Evolutionary conservation across 1,284 basidiomycete genomes (phyloP), one percentile per base, ranked within the genome.

Genomic region (Leccinum fallax): DNA sequence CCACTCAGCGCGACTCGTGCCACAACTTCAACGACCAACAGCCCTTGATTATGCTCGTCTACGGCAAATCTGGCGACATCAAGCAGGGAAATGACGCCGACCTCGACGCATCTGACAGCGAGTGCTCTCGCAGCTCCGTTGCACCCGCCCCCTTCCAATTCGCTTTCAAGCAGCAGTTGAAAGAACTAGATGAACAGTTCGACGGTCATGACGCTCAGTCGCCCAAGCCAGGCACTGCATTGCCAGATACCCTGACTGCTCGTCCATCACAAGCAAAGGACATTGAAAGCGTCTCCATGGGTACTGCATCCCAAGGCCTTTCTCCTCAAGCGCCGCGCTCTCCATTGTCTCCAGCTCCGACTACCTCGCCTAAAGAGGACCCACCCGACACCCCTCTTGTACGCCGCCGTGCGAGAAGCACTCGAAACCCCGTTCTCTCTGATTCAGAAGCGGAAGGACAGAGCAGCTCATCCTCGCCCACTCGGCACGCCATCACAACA

Each of bases 401-500:
- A 24, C 53, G 32, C 36, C 61, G 49, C 32, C 70, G 60, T 51
- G 24, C 36, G 11, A 63, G 63, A 56, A 57, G 60, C 43, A 46
- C 52, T 24, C 6, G 36, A 26, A 62, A 53, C 24, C 34, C 30
- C 5, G 11, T 61, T 55, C 54, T n/a, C 24, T 66, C 64, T 48
- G 74, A 73, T 52, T 74, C 70, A 9, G 75, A 72, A 52, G 62
- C 26, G 3, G 75, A 65, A 24, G 63, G 54, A n/a, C 59, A 57
- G 40, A 63, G 57, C 13, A 64, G 63, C 3, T 74, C 73, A 4
- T 72, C 72, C 51, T 76, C 75, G 15, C 72, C 74, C 26, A 36
- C 65, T 38, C 70, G 64, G 1, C 73, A 77, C 60, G 57, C 53
- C 54, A 74, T 76, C 13, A 71, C 72, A 16, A 74, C 75, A 13